These are phyloP conservation scores for Pichia cephalocereana DNA, from an alignment of 805 yeast genomes.

Conservation along the genomic window DNA sequence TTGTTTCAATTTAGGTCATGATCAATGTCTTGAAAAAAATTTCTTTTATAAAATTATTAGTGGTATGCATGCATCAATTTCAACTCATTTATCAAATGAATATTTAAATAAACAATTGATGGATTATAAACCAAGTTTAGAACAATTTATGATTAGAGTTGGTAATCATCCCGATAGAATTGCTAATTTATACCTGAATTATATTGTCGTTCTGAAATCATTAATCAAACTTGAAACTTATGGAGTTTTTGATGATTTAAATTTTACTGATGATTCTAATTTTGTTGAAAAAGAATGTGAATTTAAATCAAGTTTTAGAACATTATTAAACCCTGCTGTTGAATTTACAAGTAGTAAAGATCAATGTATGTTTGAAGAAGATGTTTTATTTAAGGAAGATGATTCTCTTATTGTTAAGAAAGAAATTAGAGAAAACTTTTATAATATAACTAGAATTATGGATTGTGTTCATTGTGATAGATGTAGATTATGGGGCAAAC, in stretches of 20 bases:
- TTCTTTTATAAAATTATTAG: constrained; percentile 79
- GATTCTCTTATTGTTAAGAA: constrained; percentile 53
- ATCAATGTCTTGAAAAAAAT: constrained; percentile 74
- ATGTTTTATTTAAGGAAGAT: constrained; percentile 37
- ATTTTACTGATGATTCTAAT: constrained; percentile 21
- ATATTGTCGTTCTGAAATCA: constrained; percentile 77
- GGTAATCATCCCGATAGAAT: constrained; percentile 86
- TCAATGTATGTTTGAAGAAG: constrained; percentile 34
- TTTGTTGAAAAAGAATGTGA: constrained; percentile 22
- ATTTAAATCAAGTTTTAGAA: constrained; percentile 24
- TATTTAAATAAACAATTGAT: constrained; percentile 61
- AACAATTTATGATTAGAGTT: constrained; percentile 78
- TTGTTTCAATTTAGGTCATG: constrained; percentile 48
- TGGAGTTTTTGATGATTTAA: constrained; percentile 21
- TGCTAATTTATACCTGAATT: constrained; percentile 84
- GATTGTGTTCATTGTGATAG: constrained; percentile 98
- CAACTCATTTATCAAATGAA: constrained; percentile 86
- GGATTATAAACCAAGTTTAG: constrained; percentile 75
- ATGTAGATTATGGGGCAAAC: constrained; percentile 96
- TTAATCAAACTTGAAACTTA: constrained; percentile 45
- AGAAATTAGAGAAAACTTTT: constrained; percentile 79
- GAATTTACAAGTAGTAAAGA: constrained; percentile 14
- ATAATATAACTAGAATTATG: constrained; percentile 87
- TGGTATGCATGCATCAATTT: constrained; percentile 94
- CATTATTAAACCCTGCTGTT: constrained; percentile 23